Conservation (phyloP, 2,329 filamentous ascomycete species). For the Aspergillus aculeatinus region DNA sequence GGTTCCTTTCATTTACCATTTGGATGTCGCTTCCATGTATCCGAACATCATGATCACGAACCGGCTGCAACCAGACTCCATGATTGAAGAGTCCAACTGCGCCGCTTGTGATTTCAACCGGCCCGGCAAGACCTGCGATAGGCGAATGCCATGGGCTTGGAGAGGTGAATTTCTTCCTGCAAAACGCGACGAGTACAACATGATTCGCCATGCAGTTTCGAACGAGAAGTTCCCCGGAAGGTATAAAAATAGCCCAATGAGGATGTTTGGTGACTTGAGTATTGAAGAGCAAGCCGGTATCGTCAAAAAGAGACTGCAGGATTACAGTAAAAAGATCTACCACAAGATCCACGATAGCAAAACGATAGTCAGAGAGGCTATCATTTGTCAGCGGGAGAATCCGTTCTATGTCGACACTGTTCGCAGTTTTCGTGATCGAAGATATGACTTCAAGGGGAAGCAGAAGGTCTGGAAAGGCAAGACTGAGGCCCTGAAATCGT, state of each 20-base stretch:
- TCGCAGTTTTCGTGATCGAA: constrained; percentile 89
- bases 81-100: constrained; percentile 95
- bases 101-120: constrained; percentile 98
- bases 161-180: constrained; percentile 95
- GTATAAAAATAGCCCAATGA: constrained; percentile 64
- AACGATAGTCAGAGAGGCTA: constrained; percentile 89
- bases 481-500: constrained; percentile 78
- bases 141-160: constrained; percentile 95
- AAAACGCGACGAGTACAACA: constrained; percentile 98
- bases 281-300: constrained; percentile 78
- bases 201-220: constrained; percentile 88
- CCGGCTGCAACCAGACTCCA: constrained; percentile 94
- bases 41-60: constrained; percentile 99
- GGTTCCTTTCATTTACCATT: constrained; percentile 88
- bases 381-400: constrained; percentile 97
- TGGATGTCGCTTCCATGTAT: constrained; percentile 99
- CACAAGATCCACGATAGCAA: constrained; percentile 97
- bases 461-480: constrained; percentile 99
- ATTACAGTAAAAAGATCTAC: constrained; percentile 98
- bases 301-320: constrained; percentile 81
- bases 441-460: constrained; percentile 97
- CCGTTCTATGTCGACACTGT: constrained; percentile 98
- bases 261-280: constrained; percentile 77
- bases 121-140: constrained; percentile 94
- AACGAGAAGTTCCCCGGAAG: constrained; percentile 90